phyloP scores from a whole-genome alignment of 768 basidiomycete genomes.

The Leccinum subgranulosum region DNA sequence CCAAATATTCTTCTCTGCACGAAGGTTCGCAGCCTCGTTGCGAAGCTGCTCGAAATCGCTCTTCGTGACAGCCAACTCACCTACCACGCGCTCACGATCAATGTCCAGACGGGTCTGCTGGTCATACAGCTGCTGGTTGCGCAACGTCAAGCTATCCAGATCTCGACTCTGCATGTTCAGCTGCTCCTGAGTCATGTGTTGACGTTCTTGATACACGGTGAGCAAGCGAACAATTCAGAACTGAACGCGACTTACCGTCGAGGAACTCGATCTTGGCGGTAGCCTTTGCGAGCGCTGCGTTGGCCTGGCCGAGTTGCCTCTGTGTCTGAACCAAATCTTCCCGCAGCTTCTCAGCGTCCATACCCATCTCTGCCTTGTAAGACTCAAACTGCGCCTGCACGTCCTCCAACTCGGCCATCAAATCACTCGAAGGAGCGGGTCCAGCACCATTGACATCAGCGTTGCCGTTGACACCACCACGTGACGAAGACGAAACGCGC shows the following conservation, averaged over 20 bases:
- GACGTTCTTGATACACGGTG: constrained; percentile 50
- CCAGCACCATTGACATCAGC: constrained; percentile 31
- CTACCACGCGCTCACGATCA: constrained; percentile 63
- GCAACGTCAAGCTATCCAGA: constrained; percentile 60
- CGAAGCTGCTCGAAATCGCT: constrained; percentile 71
- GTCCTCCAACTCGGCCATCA: constrained; percentile 62
- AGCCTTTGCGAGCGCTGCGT: constrained; percentile 73
- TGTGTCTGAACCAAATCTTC: constrained; percentile 68
- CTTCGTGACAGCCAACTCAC: constrained; percentile 60
- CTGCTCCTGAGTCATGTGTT: constrained; percentile 69
- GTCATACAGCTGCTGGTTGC: constrained; percentile 71
- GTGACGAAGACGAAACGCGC: constrained; percentile 16
- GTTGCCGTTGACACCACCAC: constrained; percentile 32
- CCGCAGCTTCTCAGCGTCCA: constrained; percentile 68
- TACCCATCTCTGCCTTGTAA: constrained; percentile 75
- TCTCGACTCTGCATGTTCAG: constrained; percentile 59
- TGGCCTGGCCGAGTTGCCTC: constrained; percentile 61
- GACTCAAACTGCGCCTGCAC: constrained; percentile 78
- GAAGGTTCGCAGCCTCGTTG: constrained; percentile 82
- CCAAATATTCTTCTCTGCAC: constrained; percentile 93
- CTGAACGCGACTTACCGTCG: constrained; percentile 48
- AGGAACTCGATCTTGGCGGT: constrained; percentile 80
- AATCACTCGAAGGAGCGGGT: constrained; percentile 32
- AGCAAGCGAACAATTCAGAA: background rate
- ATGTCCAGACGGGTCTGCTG: constrained; percentile 75